phyloP scores from a whole-genome alignment of 192 early-diverging fungal species.

The Jimgerdemannia lactiflua region DNA sequence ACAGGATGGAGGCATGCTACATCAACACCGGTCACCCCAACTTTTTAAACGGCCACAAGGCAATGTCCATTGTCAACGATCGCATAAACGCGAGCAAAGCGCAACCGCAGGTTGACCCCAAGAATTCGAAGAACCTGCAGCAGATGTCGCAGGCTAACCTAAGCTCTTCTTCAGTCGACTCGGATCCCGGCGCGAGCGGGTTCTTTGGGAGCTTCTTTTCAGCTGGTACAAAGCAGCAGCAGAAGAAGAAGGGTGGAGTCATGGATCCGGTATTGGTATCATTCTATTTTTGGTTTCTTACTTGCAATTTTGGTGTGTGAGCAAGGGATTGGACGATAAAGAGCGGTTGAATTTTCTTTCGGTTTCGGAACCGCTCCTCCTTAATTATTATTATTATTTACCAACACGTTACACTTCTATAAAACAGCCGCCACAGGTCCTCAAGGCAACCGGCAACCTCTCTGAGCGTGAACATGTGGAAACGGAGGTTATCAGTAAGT shows the following conservation, averaged over 20 bases:
- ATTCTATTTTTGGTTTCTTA: neutral
- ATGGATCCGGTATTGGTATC: constrained; percentile 62
- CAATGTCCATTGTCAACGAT: constrained; percentile 90
- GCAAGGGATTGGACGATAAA: neutral
- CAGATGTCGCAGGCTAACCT: constrained; percentile 8
- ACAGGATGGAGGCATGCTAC: constrained; percentile 90
- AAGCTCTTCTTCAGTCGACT: neutral
- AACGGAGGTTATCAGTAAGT: constrained; percentile 97
- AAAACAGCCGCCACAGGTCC: constrained; percentile 76
- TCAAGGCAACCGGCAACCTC: constrained; percentile 93
- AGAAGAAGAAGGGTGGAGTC: constrained; percentile 45
- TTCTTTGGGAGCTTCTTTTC: constrained; percentile 99
- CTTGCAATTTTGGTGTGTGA: neutral
- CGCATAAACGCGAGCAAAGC: constrained; percentile 71
- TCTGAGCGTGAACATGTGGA: constrained; percentile 98
- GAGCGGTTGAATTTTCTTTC: neutral
- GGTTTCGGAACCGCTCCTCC: neutral
- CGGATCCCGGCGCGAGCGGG: constrained; percentile 35
- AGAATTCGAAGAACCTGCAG: constrained; percentile 15
- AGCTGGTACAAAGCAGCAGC: constrained; percentile 70
- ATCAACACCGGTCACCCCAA: constrained; percentile 99
- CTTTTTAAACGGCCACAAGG: constrained; percentile 96
- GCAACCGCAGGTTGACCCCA: constrained; percentile 31
- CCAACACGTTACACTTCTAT: neutral
- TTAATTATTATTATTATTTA: neutral